These are phyloP conservation scores for Picocystis sp. DNA, from an alignment of 163 green algal species.

Conservation along the genomic window DNA sequence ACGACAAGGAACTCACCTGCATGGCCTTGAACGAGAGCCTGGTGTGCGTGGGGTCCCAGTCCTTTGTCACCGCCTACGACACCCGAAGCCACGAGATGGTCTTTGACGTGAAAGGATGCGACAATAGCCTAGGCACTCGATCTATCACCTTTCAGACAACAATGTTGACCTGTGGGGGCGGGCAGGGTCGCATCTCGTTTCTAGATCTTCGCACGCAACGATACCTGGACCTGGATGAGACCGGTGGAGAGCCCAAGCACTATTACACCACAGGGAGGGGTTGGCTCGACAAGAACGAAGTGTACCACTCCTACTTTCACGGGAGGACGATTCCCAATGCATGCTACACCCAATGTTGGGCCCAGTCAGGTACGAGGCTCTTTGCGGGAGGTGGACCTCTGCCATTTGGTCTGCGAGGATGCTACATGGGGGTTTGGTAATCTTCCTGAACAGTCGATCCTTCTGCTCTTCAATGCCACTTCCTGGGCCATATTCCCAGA, in stretches of 20 bases:
- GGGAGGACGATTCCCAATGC: slow-evolving; percentile 7
- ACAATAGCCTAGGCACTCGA: background rate
- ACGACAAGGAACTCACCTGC: slow-evolving; percentile 28
- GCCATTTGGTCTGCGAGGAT: slow-evolving; percentile 30
- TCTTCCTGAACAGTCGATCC: background rate
- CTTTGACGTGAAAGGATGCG: background rate
- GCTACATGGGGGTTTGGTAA: slow-evolving; percentile 33
- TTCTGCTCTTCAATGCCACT: too few species aligned
- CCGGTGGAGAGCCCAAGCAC: background rate
- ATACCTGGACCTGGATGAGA: background rate
- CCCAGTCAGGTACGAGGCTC: slow-evolving; percentile 22
- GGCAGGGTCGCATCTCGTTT: background rate
- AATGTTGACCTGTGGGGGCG: background rate
- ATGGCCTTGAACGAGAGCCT: slow-evolving; percentile 22
- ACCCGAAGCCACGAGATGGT: slow-evolving; percentile 4
- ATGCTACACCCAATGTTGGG: slow-evolving; percentile 36
- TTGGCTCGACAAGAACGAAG: slow-evolving; percentile 3
- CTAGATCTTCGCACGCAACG: background rate
- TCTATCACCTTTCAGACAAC: background rate
- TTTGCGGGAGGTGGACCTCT: slow-evolving; percentile 31
- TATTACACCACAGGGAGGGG: background rate
- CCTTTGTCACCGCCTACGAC: slow-evolving; percentile 29
- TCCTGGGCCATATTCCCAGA: too few species aligned
- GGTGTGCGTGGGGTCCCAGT: slow-evolving; percentile 23
- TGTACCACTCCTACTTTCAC: slow-evolving; percentile 11